phyloP scores from a whole-genome alignment of 2,329 filamentous ascomycete genomes.

The Coniochaeta sp. region DNA sequence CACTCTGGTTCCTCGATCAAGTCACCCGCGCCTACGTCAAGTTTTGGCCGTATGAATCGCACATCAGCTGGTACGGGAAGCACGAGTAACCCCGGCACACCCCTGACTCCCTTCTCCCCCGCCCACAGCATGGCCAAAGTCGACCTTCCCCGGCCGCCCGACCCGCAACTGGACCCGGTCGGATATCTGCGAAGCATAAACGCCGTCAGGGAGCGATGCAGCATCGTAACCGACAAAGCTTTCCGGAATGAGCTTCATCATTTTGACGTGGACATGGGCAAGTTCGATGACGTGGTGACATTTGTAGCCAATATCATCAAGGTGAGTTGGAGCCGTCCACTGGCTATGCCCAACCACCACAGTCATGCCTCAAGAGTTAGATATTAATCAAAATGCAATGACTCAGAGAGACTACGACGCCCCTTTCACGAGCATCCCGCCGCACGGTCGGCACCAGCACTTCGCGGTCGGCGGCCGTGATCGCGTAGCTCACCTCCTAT shows the following conservation, averaged over 20 bases:
- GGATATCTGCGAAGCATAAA: constrained; percentile 87
- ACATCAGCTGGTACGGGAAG: constrained; percentile 41
- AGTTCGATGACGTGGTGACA: constrained; percentile 74
- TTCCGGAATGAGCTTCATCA: constrained; percentile 71
- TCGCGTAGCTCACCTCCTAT: constrained; percentile 62
- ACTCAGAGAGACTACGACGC: constrained; percentile 46
- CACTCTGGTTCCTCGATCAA: constrained; percentile 44
- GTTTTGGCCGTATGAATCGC: constrained; percentile 35
- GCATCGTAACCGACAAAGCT: constrained; percentile 68
- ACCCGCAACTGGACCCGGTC: constrained; percentile 80
- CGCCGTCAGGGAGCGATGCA: constrained; percentile 74
- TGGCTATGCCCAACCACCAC: not conserved
- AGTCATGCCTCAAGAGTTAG: not conserved
- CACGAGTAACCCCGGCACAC: constrained; percentile 31
- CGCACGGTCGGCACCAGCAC: constrained; percentile 81
- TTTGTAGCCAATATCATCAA: constrained; percentile 95
- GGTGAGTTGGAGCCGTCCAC: constrained; percentile 40
- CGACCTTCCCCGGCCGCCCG: constrained; percentile 75
- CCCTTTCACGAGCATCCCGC: constrained; percentile 60
- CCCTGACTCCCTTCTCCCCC: constrained; percentile 45
- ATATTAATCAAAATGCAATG: not conserved
- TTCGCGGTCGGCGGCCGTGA: constrained; percentile 75
- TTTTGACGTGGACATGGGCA: constrained; percentile 81
- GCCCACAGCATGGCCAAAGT: constrained; percentile 60
- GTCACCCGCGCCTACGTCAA: constrained; percentile 25